A percentile compares a stretch with the other conserved stretches of the same genome.
Conservation (phyloP, 2,329 filamentous ascomycete genomes). For the Diaporthe sp. region DNA sequence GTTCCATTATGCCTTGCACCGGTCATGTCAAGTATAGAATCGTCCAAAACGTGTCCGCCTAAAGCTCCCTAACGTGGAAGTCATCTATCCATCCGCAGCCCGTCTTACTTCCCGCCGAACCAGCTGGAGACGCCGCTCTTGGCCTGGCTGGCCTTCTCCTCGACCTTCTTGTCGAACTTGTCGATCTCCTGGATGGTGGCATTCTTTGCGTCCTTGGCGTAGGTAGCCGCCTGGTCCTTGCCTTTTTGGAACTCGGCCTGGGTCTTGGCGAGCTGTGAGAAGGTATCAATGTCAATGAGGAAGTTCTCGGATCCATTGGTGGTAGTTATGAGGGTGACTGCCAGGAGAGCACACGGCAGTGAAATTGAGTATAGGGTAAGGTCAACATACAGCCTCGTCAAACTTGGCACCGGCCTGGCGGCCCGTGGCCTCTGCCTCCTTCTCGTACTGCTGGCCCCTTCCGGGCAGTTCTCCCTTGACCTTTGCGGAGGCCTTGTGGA, state of each 20-base stretch:
- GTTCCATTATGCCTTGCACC: slow-evolving; percentile 23
- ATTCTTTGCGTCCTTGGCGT: slow-evolving; percentile 73
- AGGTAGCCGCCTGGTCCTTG: slow-evolving; percentile 70
- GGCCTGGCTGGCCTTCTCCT: slow-evolving; percentile 82
- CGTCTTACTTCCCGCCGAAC: slow-evolving; percentile 76
- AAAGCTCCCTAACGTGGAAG: not conserved
- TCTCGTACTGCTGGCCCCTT: slow-evolving; percentile 72
- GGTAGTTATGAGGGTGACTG: not conserved
- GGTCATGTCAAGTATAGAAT: slow-evolving; percentile 28
- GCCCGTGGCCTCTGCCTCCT: slow-evolving; percentile 72
- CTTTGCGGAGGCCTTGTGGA: slow-evolving; percentile 75
- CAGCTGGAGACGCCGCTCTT: slow-evolving; percentile 88
- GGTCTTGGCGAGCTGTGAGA: slow-evolving; percentile 69
- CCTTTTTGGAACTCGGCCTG: slow-evolving; percentile 73
- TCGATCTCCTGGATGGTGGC: slow-evolving; percentile 80
- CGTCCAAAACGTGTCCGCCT: not conserved
- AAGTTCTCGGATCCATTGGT: not conserved
- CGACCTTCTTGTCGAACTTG: slow-evolving; percentile 85
- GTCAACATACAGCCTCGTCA: slow-evolving; percentile 75
- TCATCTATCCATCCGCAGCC: no score
- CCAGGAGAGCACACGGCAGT: not conserved
- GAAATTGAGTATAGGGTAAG: not conserved
- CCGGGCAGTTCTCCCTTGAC: slow-evolving; percentile 76
- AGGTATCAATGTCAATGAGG: slow-evolving; percentile 47
- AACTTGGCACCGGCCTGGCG: slow-evolving; percentile 73